Percentiles rank a stretch among this genome's conserved stretches.
Conservation (phyloP, 2,329 filamentous ascomycete genomes). For the Penicillium sp. region DNA sequence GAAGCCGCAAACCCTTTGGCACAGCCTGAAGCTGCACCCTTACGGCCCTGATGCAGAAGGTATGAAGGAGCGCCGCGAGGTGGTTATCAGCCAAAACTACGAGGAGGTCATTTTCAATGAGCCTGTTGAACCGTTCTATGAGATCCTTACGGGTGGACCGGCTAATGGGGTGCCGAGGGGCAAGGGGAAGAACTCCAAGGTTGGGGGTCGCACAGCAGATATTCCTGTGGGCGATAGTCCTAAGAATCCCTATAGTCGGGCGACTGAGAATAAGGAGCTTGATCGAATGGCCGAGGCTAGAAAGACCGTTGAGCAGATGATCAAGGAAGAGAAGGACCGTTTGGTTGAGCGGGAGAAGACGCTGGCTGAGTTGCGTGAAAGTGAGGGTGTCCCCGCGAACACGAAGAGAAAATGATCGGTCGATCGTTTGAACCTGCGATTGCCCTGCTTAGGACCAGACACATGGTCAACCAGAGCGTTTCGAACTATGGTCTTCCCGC, state of each 20-base stretch:
- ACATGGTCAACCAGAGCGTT: background rate
- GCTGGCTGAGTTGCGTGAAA: slow-evolving; percentile 52
- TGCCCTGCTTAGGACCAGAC: background rate
- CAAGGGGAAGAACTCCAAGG: slow-evolving; percentile 56
- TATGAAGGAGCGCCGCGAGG: slow-evolving; percentile 61
- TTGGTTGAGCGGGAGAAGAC: slow-evolving; percentile 61
- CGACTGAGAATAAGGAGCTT: slow-evolving; percentile 67
- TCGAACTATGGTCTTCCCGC: background rate
- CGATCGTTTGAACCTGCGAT: background rate
- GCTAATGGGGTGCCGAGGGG: slow-evolving; percentile 50
- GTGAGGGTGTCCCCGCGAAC: slow-evolving; percentile 40
- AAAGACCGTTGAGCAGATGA: slow-evolving; percentile 58
- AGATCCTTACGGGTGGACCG: slow-evolving; percentile 74
- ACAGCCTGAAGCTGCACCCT: slow-evolving; percentile 85
- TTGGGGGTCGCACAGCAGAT: slow-evolving; percentile 66
- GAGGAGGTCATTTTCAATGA: slow-evolving; percentile 98
- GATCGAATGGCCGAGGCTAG: slow-evolving; percentile 62
- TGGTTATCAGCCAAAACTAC: slow-evolving; percentile 76
- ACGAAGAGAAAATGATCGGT: slow-evolving; percentile 43
- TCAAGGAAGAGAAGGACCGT: slow-evolving; percentile 64
- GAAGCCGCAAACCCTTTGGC: slow-evolving; percentile 94
- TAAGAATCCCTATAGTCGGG: slow-evolving; percentile 69
- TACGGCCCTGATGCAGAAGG: slow-evolving; percentile 77
- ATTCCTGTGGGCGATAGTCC: slow-evolving; percentile 67
- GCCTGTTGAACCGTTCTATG: slow-evolving; percentile 88